Evolutionary conservation across 225 moss, liverwort and hornwort genomes (phyloP).

Genomic region (Physcomitrium patens): DNA sequence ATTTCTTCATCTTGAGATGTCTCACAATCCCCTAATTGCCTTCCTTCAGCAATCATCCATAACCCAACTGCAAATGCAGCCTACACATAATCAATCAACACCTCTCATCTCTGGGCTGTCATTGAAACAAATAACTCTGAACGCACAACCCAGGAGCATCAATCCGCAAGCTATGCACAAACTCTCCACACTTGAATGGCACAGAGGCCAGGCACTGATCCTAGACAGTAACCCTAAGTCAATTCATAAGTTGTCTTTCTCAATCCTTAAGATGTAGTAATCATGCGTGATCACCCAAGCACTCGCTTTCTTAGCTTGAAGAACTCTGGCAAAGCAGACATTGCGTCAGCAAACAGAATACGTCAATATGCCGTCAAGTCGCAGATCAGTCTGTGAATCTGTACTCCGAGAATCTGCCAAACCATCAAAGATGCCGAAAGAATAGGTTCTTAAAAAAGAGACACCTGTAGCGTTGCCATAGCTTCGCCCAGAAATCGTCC

Average conservation of each 20-base stretch:
- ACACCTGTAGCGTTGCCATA: not conserved
- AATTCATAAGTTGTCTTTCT: no score
- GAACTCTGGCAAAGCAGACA: constrained; percentile 12
- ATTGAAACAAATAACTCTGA: not conserved
- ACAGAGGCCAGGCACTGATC: not conserved
- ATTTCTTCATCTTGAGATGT: constrained; percentile 25
- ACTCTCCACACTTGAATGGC: not conserved
- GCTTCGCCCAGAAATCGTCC: not conserved
- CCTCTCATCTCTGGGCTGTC: constrained; percentile 14
- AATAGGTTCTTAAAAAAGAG: constrained; percentile 12
- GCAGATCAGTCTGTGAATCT: not conserved
- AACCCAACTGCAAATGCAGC: constrained; percentile 25
- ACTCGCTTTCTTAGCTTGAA: constrained; percentile 4
- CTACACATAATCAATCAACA: constrained; percentile 18
- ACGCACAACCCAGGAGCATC: constrained; percentile 8
- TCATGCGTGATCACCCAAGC: not conserved
- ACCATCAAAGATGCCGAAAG: constrained; percentile 20
- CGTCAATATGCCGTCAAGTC: constrained; percentile 14
- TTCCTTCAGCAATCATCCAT: constrained; percentile 15
- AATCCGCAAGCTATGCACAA: not conserved
- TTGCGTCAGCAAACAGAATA: constrained; percentile 4
- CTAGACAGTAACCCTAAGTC: no score
- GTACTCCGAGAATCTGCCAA: constrained; percentile 30
- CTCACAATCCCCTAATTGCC: constrained; percentile 24
- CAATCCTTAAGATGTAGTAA: not conserved